A percentile compares a stretch with the other conserved stretches of the same genome.
Evolutionary conservation across 1,139 yeast genomes (phyloP).

Genomic region (Taiozyma sp.): DNA sequence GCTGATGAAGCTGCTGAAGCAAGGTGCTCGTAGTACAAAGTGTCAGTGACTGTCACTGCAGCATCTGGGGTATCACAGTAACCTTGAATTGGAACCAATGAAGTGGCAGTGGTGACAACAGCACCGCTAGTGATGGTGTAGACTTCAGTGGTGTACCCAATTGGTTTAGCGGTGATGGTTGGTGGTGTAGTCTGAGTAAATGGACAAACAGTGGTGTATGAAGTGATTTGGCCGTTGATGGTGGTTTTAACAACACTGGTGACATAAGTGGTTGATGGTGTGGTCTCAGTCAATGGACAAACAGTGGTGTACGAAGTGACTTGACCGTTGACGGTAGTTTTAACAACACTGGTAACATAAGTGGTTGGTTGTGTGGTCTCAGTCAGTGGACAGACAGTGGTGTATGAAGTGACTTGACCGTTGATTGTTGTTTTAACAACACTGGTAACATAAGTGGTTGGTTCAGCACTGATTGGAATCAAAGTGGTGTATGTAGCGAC

Average conservation of each 20-base stretch:
- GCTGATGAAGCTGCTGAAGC: constrained; percentile 1
- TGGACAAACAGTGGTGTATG: constrained; percentile 22
- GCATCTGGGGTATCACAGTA: constrained; percentile 5
- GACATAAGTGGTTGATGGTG: background rate
- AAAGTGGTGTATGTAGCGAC: constrained; percentile 4
- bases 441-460: constrained; percentile 11
- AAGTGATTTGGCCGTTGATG: constrained; percentile 6
- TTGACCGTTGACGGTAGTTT: constrained; percentile 10
- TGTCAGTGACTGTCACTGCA: constrained; percentile 1
- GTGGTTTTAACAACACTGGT: constrained; percentile 17
- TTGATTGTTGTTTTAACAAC: constrained; percentile 16
- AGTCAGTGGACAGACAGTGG: constrained; percentile 20
- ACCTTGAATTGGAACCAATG: constrained; percentile 4
- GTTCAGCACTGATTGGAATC: constrained; percentile 3
- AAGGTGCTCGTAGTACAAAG: constrained; percentile 2
- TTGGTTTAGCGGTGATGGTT: constrained; percentile 5
- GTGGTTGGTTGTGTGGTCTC: constrained; percentile 6
- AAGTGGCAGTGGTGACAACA: constrained; percentile 2
- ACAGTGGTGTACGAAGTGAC: constrained; percentile 17
- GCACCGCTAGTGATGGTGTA: constrained; percentile 2
- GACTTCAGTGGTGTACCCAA: constrained; percentile 4
- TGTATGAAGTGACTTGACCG: constrained; percentile 11
- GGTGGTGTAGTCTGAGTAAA: constrained; percentile 1
- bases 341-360: constrained; percentile 13
- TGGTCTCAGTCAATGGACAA: constrained; percentile 14